A percentile compares a stretch with the other conserved stretches of the same genome.
Evolutionary conservation across 2,329 filamentous ascomycete species (phyloP).

Genomic region (Drechmeria coniospora): DNA sequence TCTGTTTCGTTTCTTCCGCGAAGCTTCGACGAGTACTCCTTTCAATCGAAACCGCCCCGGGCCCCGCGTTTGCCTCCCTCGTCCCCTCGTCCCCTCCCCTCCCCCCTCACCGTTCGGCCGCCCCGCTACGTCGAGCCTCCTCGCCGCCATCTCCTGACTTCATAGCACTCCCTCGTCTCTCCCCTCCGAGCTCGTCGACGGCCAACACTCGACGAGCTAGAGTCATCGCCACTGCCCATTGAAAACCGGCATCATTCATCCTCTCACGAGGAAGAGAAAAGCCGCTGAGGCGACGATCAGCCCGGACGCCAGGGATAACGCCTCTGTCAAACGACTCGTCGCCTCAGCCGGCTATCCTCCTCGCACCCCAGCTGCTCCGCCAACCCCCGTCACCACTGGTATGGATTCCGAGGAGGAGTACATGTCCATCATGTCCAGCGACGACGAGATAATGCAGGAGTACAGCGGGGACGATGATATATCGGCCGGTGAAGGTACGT

Average conservation of each 20-base stretch:
- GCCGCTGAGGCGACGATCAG: conserved; percentile 49
- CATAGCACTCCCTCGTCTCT: background rate
- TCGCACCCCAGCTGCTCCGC: conserved; percentile 41
- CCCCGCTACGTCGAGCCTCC: no score
- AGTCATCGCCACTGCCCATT: background rate
- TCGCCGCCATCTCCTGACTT: background rate
- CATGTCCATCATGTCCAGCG: conserved; percentile 66
- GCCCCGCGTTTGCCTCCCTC: no score
- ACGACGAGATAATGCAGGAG: conserved; percentile 58
- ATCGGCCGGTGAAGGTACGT: conserved; percentile 35
- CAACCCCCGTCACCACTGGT: conserved; percentile 36
- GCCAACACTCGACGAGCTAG: conserved; percentile 3
- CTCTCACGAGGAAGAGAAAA: conserved; percentile 44
- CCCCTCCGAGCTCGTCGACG: conserved; percentile 1
- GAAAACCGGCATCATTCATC: conserved; percentile 41
- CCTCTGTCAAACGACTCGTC: conserved; percentile 38
- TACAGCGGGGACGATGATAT: conserved; percentile 62
- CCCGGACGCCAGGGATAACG: conserved; percentile 25
- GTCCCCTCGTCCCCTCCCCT: no score
- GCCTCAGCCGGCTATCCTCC: conserved; percentile 31
- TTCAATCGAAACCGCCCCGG: no score
- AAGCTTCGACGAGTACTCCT: no score
- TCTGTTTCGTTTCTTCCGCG: no score
- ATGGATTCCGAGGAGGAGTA: conserved; percentile 98
- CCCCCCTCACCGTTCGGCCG: no score